Evolutionary conservation across 2,329 filamentous ascomycete species (phyloP).

Genomic region (Seiridium cupressi): DNA sequence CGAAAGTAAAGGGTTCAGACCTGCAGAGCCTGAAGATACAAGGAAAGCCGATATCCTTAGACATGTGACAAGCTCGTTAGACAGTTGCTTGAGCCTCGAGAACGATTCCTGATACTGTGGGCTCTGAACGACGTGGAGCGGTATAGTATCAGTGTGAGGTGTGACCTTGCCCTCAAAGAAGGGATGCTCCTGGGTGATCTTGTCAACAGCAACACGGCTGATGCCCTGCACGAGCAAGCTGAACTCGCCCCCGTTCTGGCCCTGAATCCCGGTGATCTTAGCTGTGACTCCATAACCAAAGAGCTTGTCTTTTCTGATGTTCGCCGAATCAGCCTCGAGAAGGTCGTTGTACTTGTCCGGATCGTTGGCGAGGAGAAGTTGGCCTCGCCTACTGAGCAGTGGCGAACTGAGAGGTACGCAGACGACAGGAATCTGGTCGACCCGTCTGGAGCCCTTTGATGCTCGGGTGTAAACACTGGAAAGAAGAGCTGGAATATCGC

Average conservation of each 20-base stretch:
- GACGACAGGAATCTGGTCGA: slow-evolving; percentile 72
- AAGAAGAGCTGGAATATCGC: slow-evolving; percentile 85
- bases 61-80: slow-evolving; percentile 81
- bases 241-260: slow-evolving; percentile 72
- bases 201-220: slow-evolving; percentile 72
- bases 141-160: slow-evolving; percentile 21
- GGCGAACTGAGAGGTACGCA: slow-evolving; percentile 84
- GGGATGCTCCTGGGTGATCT: slow-evolving; percentile 72
- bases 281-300: slow-evolving; percentile 81
- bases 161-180: slow-evolving; percentile 83
- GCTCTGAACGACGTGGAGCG: slow-evolving; percentile 19
- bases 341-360: slow-evolving; percentile 48
- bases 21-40: slow-evolving; percentile 60
- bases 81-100: slow-evolving; percentile 76
- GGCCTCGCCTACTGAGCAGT: slow-evolving; percentile 70
- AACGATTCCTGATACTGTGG: slow-evolving; percentile 61
- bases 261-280: slow-evolving; percentile 76
- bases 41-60: slow-evolving; percentile 84
- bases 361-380: slow-evolving; percentile 69
- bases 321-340: slow-evolving; percentile 54
- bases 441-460: slow-evolving; percentile 62
- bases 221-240: slow-evolving; percentile 84
- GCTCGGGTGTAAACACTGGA: slow-evolving; percentile 80
- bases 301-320: slow-evolving; percentile 68
- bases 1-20: slow-evolving; percentile 79